Conservation (phyloP, 164 flowering plant species). For the Macadamia integrifolia region DNA sequence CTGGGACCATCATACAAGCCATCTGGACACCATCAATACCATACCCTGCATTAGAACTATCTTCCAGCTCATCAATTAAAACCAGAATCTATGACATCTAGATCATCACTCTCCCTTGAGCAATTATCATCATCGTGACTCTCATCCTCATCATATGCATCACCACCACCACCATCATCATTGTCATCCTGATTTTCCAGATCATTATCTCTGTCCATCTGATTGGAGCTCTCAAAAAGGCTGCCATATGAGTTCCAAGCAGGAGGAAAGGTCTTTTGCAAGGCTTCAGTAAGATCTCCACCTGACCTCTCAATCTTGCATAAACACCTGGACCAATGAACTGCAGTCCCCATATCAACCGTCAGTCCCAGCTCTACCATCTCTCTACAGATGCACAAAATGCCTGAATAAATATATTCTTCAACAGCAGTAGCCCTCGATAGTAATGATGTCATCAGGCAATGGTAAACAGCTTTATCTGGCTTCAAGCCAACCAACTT, state of each 20-base stretch:
- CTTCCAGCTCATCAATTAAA: slow-evolving; percentile 7
- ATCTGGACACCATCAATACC: background rate
- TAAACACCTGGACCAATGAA: slow-evolving; percentile 84
- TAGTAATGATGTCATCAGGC: slow-evolving; percentile 80
- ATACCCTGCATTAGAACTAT: background rate
- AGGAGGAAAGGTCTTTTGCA: slow-evolving; percentile 96
- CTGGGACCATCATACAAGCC: background rate
- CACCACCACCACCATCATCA: slow-evolving; percentile 9
- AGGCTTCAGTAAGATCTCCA: slow-evolving; percentile 80
- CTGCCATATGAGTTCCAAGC: slow-evolving; percentile 64
- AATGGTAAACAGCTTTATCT: slow-evolving; percentile 89
- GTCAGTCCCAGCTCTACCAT: slow-evolving; percentile 63
- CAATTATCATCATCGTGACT: slow-evolving; percentile 9
- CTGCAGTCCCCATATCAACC: slow-evolving; percentile 95
- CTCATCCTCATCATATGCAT: slow-evolving; percentile 4
- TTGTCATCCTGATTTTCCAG: too few species aligned
- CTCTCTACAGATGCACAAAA: slow-evolving; percentile 52
- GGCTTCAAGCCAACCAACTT: slow-evolving; percentile 73
- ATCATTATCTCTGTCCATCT: background rate
- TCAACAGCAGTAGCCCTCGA: slow-evolving; percentile 78
- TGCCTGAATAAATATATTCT: slow-evolving; percentile 57
- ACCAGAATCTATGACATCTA: slow-evolving; percentile 18
- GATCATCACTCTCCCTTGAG: slow-evolving; percentile 2
- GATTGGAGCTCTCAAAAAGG: slow-evolving; percentile 17
- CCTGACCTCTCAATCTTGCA: slow-evolving; percentile 81